These are phyloP conservation scores for Hypoxylon intermedium DNA, from an alignment of 495 filamentous ascomycete species.

Conservation along the genomic window DNA sequence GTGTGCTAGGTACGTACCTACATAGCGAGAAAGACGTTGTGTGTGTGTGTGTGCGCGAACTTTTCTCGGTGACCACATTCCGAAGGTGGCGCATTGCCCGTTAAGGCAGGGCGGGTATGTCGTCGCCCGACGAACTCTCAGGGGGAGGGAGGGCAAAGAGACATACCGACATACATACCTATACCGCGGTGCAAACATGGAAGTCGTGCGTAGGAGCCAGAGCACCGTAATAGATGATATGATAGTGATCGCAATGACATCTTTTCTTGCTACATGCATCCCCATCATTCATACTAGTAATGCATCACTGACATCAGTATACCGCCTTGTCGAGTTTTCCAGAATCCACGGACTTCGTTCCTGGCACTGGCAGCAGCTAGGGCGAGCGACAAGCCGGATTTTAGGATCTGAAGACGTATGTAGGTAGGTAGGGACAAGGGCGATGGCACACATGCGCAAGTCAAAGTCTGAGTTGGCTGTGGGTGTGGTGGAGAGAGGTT, in stretches of 20 bases:
- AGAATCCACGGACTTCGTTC: neutral
- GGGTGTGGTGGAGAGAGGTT: constrained; percentile 17
- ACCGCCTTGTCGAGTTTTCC: neutral
- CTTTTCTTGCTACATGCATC: neutral
- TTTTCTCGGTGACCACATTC: constrained; percentile 29
- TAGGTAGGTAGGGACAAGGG: neutral
- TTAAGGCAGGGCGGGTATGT: constrained; percentile 4
- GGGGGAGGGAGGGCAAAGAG: neutral
- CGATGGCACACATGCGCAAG: constrained; percentile 2
- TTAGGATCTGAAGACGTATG: neutral
- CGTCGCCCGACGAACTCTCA: neutral
- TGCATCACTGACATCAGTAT: constrained; percentile 12
- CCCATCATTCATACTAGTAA: neutral
- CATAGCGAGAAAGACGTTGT: constrained; percentile 9
- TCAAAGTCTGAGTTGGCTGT: constrained; percentile 29
- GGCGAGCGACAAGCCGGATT: constrained; percentile 19
- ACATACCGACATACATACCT: too few relatives aligned
- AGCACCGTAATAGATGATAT: neutral
- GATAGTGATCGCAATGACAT: neutral
- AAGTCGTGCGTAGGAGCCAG: too few relatives aligned
- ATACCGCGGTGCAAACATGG: too few relatives aligned
- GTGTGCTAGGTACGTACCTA: too few relatives aligned
- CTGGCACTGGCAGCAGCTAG: neutral
- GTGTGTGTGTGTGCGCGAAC: neutral
- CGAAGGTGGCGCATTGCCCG: constrained; percentile 28